Base-by-base conservation (phyloP, 345 rosid species). In the Eutrema heterophyllum region DNA sequence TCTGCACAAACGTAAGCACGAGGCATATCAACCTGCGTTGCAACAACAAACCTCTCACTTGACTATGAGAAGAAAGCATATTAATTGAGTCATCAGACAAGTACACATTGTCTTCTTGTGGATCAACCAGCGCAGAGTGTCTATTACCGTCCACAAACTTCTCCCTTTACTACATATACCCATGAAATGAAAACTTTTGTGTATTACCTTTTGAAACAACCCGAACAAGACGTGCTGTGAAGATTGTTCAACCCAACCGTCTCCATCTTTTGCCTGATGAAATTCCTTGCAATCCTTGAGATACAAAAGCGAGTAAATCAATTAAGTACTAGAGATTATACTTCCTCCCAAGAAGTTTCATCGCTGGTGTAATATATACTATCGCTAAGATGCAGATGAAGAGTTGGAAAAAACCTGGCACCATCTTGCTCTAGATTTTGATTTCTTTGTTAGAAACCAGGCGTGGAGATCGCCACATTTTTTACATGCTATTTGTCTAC, bases 211-310 rank as follows among this genome's bases (percentile, higher is more conserved):
- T 80, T 92, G 98, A 76, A 96, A 74, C 67, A 89, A 72, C 21
- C 99, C 98, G 14, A 90, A 96, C 59, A 89, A 64, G 64, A 96
- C 81, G 8, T 89, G 96, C 39, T 92, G 87, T 6, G 88, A 86
- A 82, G 87, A 85, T 78, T 92, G 99, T 78, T 96, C 98, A 56
- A 92, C 87, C 99, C 99, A 96, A 77, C 98, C 99, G 84, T 96
- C 98, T 75, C 98, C 99, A 81, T 96, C 99, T 81, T 90, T 96
- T 75, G 95, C 95, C 77, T 64, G 98, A 81, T 96, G 98, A 71
- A 86, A 90, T 61, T 92, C 97, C 68, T 89, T 84, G 84, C 98
- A 96, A 70, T 96, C 99, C 99, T 95, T 73, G 58, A 76, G 64
- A 68, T 67, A 78, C 46, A 72, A 67, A 64, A 60, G 16, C 10